phyloP scores from a whole-genome alignment of 345 rosid species.

The Bruguiera parviflora region DNA sequence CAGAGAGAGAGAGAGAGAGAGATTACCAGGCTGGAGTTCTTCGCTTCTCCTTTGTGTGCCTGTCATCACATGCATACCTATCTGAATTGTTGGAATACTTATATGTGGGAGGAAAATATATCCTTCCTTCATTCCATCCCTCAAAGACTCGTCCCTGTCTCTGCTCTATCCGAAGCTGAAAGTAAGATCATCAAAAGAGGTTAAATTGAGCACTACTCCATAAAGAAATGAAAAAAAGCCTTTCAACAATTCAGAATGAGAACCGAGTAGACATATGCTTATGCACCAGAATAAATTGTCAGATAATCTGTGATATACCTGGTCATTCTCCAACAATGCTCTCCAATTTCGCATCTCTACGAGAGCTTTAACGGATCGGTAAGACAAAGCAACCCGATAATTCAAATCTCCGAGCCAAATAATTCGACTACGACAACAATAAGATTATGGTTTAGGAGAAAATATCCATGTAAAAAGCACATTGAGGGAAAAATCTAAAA shows the following conservation, averaged over 20 bases:
- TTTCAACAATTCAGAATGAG: neutral
- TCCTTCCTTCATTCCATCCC: slow-evolving; percentile 94
- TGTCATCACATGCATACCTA: slow-evolving; percentile 77
- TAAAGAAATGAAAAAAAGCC: neutral
- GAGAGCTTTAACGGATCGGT: slow-evolving; percentile 80
- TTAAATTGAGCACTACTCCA: slow-evolving; percentile 1
- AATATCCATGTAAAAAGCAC: neutral
- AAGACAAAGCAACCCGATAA: slow-evolving; percentile 84
- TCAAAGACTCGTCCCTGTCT: slow-evolving; percentile 69
- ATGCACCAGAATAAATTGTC: neutral
- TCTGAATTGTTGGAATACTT: slow-evolving; percentile 97
- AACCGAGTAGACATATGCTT: neutral
- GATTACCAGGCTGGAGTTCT: slow-evolving; percentile 96
- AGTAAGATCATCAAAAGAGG: slow-evolving; percentile 9
- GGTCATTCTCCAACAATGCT: slow-evolving; percentile 86
- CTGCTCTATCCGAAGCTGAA: slow-evolving; percentile 83
- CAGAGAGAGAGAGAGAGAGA: neutral
- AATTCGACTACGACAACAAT: slow-evolving; percentile 54
- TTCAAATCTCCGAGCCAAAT: slow-evolving; percentile 99
- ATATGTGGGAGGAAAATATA: slow-evolving; percentile 98
- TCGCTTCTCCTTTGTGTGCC: slow-evolving; percentile 79
- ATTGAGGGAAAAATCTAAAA: neutral
- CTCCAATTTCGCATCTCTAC: slow-evolving; percentile 99
- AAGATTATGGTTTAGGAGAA: neutral
- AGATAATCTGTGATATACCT: slow-evolving; percentile 44